Base-by-base conservation (phyloP, 176 grass and related monocot species). In the Phoenix dactylifera region DNA sequence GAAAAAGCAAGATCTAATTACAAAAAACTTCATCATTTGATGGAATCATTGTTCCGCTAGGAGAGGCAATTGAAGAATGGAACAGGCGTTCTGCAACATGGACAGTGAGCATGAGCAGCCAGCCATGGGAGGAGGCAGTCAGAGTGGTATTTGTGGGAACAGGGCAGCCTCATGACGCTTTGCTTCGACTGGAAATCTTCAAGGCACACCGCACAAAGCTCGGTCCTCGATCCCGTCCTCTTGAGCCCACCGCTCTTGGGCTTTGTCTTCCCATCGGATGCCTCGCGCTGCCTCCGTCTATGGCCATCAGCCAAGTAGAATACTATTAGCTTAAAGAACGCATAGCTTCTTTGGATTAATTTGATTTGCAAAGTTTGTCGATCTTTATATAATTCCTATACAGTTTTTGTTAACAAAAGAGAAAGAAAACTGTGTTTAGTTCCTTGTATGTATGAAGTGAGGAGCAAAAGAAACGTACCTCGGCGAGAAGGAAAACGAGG, bases 81-180 rank as follows among this genome's bases (percentile, higher is more conserved):
- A 17, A 95, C 86, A 23, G 32, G 70, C 4, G 74, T 79, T 44
- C 83, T 64, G 62, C 83, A 95, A 57, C 91, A 90, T 0, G 86
- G 83, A 65, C 91, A 95, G 19, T 90, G 80, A 0, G 80, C 77
- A 12, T 89, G 82, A 44, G 70, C 59, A 55, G 86, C 82, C 6
- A 95, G 79, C 90, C 90, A 95, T 0, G 90, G 90, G 17, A 95
- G 82, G 4, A 95, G 76, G 39, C 90, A 95, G 15, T 89, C 82
- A 0, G 90, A 81, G 70, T 95, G 86, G 76, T 82, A 87, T 74
- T 79, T 77, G 80, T 95, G 90, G 15, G 80, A 89, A 83, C 86
- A 95, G 0, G 90, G 90, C 51, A 95, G 77, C 56, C 23, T 60
- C 9, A 67, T 84, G 6, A 90, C 68, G 30, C 69, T 35, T 73